phyloP scores from a whole-genome alignment of 2,329 filamentous ascomycete species.

The Fusarium sp. region DNA sequence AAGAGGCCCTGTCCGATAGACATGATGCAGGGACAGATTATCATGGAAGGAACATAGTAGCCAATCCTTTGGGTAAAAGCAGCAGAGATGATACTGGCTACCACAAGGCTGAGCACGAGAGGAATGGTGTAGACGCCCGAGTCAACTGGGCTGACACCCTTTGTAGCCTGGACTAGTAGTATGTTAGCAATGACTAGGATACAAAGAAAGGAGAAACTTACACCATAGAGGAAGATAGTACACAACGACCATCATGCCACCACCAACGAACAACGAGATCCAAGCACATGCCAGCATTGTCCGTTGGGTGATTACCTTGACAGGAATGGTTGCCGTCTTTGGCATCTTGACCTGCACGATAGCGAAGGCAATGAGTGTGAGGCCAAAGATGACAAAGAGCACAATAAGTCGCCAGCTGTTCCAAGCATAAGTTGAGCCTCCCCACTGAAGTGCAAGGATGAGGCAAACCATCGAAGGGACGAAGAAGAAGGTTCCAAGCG shows the following conservation, averaged over 20 bases:
- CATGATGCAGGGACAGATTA: slow-evolving; percentile 61
- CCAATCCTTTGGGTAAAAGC: slow-evolving; percentile 63
- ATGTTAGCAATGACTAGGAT: slow-evolving; percentile 25
- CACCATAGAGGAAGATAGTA: slow-evolving; percentile 68
- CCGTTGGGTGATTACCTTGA: slow-evolving; percentile 64
- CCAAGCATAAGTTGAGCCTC: slow-evolving; percentile 66
- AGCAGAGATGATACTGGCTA: slow-evolving; percentile 62
- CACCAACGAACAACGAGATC: slow-evolving; percentile 60
- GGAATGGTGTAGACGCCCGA: slow-evolving; percentile 69
- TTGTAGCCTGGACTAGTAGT: slow-evolving; percentile 64
- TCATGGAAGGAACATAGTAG: slow-evolving; percentile 70
- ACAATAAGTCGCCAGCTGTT: slow-evolving; percentile 62
- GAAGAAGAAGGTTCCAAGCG: slow-evolving; percentile 69
- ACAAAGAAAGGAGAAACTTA: slow-evolving; percentile 48
- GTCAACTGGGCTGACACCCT: slow-evolving; percentile 62
- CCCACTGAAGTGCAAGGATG: slow-evolving; percentile 72
- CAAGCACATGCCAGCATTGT: slow-evolving; percentile 62
- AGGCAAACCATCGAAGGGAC: slow-evolving; percentile 69
- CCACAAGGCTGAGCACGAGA: slow-evolving; percentile 65
- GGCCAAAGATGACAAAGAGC: slow-evolving; percentile 63
- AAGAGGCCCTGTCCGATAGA: slow-evolving; percentile 66
- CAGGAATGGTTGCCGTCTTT: slow-evolving; percentile 67
- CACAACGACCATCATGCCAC: slow-evolving; percentile 64
- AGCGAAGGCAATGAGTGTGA: slow-evolving; percentile 60
- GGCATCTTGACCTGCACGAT: slow-evolving; percentile 64